Base-by-base conservation (phyloP, 108 stramenopile genomes). In the Cylindrotheca closterium region DNA sequence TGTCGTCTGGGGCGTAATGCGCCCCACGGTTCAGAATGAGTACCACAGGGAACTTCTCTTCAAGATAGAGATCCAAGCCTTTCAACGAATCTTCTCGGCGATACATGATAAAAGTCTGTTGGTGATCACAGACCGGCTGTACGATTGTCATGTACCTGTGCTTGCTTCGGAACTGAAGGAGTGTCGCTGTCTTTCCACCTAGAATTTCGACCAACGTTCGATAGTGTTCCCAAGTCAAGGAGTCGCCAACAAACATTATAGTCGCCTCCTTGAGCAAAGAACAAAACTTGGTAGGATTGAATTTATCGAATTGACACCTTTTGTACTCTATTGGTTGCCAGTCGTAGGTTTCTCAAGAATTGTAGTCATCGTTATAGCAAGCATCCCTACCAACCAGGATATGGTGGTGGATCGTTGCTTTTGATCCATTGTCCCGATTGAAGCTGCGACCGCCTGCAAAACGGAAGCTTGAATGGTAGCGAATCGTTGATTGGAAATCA, bases 21-120 rank as follows among this genome's bases (percentile, higher is more conserved):
- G 80, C 80, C 24, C 80, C 80, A 7, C 80, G 74, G 63, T 81
- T 81, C 23, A 81, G 45, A n/a, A 81, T 72, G 18, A 81, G 28
- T 17, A 81, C 75, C 3, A 60, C 49, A 1, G 80, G 80, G 53
- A 75, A 71, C 18, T 50, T 46, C 27, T 74, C 68, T 8, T 55
- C n/a, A 45, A 79, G 59, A 4, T 68, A 54, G 18, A 63, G 32
- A 10, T 23, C 47, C 19, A 81, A 33, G 23, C 66, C 37, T 12
- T 47, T 28, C 49, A 81, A 47, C 17, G 53, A 46, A 60, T 62
- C 59, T 31, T 81, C 80, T 22, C 68, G 71, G 2, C 73, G 70
- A 55, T 29, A 75, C 17, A 68, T 62, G 4, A 81, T 5, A 7
- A 51, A 24, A 2, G 71, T 68, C 37, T 46, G 28, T 10, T 62